Evolutionary conservation across 495 filamentous ascomycete species (phyloP).

Genomic region (Neurospora hispaniola): DNA sequence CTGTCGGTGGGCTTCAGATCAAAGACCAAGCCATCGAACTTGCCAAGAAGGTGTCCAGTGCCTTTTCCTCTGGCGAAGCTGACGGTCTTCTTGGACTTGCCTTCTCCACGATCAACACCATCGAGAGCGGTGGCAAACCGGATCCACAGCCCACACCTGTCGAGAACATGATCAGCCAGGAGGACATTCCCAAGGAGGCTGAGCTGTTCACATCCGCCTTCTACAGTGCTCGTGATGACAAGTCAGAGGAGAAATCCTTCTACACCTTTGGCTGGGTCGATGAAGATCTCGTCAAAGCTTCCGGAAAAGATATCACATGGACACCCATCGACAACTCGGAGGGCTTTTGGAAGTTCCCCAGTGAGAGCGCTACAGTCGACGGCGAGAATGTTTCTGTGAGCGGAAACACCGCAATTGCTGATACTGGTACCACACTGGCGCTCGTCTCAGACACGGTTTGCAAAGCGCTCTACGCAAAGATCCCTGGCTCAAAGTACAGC

Average conservation of each 20-base stretch:
- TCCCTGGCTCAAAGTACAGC: slow-evolving; percentile 59
- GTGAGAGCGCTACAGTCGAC: slow-evolving; percentile 48
- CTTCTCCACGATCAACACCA: slow-evolving; percentile 60
- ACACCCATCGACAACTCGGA: slow-evolving; percentile 55
- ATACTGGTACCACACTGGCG: slow-evolving; percentile 67
- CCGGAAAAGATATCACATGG: slow-evolving; percentile 46
- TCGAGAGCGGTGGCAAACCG: slow-evolving; percentile 34
- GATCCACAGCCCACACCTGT: slow-evolving; percentile 56
- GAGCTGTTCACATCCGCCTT: slow-evolving; percentile 70
- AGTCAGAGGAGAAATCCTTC: slow-evolving; percentile 45
- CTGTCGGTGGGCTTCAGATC: slow-evolving; percentile 57
- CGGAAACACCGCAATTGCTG: slow-evolving; percentile 69
- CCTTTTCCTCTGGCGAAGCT: slow-evolving; percentile 48
- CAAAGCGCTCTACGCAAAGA: slow-evolving; percentile 57
- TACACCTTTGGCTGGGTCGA: slow-evolving; percentile 78
- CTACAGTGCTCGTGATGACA: slow-evolving; percentile 50
- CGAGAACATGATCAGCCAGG: slow-evolving; percentile 63
- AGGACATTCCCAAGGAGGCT: slow-evolving; percentile 48
- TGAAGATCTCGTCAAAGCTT: slow-evolving; percentile 45
- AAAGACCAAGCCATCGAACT: slow-evolving; percentile 61
- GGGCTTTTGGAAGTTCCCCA: slow-evolving; percentile 66
- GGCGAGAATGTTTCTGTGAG: slow-evolving; percentile 44
- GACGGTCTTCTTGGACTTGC: slow-evolving; percentile 70
- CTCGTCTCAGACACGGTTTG: slow-evolving; percentile 57
- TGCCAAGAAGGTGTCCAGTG: slow-evolving; percentile 50